Percentiles rank a stretch among this genome's conserved stretches.
Conservation (phyloP, 179 eudicot genomes). For the Vitellaria paradoxa region DNA sequence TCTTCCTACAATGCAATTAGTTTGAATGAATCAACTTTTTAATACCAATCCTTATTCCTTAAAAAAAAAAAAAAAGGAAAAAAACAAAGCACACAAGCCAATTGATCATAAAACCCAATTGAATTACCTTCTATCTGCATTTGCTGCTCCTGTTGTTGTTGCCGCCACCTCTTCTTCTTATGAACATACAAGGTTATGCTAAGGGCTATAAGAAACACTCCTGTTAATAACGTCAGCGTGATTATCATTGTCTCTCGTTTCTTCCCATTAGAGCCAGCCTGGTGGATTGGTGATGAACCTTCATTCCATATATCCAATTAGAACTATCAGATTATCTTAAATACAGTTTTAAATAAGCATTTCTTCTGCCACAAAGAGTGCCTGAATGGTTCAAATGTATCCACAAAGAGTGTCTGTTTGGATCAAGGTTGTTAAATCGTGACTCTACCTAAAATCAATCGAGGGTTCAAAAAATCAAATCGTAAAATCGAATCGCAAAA, state of each 20-base stretch:
- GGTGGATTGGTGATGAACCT: too few relatives aligned
- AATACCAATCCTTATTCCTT: not conserved
- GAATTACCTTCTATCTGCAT: not conserved
- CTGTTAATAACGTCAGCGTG: constrained; percentile 10
- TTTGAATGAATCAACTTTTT: not conserved
- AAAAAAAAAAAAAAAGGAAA: not conserved
- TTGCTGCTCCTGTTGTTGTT: not conserved
- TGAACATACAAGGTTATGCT: not conserved
- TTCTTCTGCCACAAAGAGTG: too few relatives aligned
- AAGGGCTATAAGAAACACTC: not conserved
- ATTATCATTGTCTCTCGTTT: not conserved
- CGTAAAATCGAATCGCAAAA: too few relatives aligned
- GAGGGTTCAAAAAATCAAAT: too few relatives aligned
- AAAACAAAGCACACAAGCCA: too few relatives aligned
- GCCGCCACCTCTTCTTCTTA: not conserved
- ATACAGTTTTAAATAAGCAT: too few relatives aligned
- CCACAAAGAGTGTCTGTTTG: too few relatives aligned
- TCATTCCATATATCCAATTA: too few relatives aligned
- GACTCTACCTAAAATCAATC: too few relatives aligned
- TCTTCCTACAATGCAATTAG: not conserved
- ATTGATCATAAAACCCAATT: not conserved
- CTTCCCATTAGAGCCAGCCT: not conserved
- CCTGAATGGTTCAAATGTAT: too few relatives aligned
- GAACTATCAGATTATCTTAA: too few relatives aligned
- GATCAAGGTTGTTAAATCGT: too few relatives aligned